Base-by-base conservation (phyloP, 129 eudicot genomes). In the Dittrichia graveolens region DNA sequence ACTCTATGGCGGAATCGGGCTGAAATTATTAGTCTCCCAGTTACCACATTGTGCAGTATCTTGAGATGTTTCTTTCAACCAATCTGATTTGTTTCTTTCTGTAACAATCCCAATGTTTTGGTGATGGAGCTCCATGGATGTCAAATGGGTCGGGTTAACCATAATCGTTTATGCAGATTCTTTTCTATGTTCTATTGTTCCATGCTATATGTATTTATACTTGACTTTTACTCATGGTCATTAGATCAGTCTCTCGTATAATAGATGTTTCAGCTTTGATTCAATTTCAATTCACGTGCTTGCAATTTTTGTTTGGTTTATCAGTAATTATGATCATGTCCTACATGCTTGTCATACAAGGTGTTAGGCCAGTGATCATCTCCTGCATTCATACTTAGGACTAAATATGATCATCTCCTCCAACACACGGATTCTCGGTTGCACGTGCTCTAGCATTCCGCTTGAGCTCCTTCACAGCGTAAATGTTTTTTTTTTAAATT, bases 1-100 rank as follows among this genome's bases (percentile, higher is more conserved):
- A 94, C 62, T 94, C 98, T 52, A 84, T 94, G 90, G 98, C 97
- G 13, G 83, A 77, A 47, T 73, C 97, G 18, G 82, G 73, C 68
- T 88, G 79, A 83, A 52, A 50, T 62, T 11, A 15, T 1, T 2
- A 34, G 18, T 8, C 46, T 18, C 41, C 40, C n/a, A 8, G 24
- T 73, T 56, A 61, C 72, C 72, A 71, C 35, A 59, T 42, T 43
- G 69, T 58, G 74, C 74, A 59, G 68, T 24, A 39, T 63, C 73
- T 46, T 64, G 59, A 24, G 31, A 62, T 1, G 58, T 59, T 15
- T 38, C 69, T 31, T 65, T 74, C 43, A 41, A 48, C 58, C 41
- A 48, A 24, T 57, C 37, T 13, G 39, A 18, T 18, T 56, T 42
- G 63, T 24, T 24, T 24, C 2, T 11, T 60, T 56, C 59, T 61